These are phyloP conservation scores for Vanrija humicola DNA, from an alignment of 1,284 basidiomycete species.

Conservation along the genomic window DNA sequence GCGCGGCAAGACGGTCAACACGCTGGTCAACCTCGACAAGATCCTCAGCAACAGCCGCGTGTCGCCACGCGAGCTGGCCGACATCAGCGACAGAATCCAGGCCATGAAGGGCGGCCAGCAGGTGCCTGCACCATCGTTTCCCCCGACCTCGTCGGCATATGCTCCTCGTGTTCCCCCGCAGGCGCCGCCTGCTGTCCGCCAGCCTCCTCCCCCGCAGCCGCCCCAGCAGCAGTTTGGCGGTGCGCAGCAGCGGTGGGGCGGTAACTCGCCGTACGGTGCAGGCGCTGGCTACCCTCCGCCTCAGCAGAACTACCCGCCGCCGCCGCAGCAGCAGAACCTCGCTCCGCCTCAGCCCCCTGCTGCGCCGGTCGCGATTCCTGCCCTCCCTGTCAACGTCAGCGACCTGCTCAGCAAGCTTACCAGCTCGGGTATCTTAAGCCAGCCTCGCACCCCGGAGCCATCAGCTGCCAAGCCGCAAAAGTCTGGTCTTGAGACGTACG, in stretches of 20 bases:
- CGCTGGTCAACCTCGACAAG: constrained; percentile 37
- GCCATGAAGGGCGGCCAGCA: constrained; percentile 37
- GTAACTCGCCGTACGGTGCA: too few species aligned
- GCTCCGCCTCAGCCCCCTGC: constrained; percentile 13
- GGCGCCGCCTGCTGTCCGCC: constrained; percentile 31
- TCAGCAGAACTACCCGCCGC: constrained; percentile 32
- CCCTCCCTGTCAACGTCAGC: constrained; percentile 34
- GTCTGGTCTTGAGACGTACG: constrained; percentile 61
- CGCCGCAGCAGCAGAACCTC: constrained; percentile 1
- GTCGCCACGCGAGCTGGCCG: constrained; percentile 32
- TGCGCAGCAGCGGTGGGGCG: neutral
- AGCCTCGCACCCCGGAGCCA: constrained; percentile 53
- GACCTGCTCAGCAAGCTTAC: constrained; percentile 41
- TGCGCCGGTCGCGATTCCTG: constrained; percentile 12
- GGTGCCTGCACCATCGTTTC: constrained; percentile 5
- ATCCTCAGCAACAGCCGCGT: constrained; percentile 34
- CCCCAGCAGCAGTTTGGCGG: constrained; percentile 2
- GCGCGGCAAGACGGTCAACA: constrained; percentile 31
- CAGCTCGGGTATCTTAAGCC: constrained; percentile 41
- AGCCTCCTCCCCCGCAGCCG: constrained; percentile 32
- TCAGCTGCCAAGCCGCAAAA: constrained; percentile 35
- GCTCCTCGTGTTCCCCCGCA: constrained; percentile 1
- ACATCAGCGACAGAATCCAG: constrained; percentile 40
- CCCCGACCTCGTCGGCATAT: constrained; percentile 5
- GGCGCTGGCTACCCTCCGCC: constrained; percentile 14